phyloP scores from a whole-genome alignment of 140 eudicot genomes.

The Cichorium intybus region DNA sequence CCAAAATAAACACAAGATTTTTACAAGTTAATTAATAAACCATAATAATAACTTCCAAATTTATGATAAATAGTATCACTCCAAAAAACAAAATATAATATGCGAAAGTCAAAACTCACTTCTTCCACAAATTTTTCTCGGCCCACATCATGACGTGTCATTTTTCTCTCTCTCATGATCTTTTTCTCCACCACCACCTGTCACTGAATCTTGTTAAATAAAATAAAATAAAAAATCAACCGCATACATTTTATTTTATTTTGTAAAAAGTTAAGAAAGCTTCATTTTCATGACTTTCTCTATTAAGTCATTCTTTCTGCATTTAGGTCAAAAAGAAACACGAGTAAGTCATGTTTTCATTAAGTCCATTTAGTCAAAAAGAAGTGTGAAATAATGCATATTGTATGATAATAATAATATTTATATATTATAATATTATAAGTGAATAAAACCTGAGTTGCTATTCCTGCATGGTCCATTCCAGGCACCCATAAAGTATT shows the following conservation, averaged over 20 bases:
- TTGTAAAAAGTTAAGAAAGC: too few relatives aligned
- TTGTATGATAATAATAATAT: background rate
- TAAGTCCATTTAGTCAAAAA: background rate
- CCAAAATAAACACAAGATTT: background rate
- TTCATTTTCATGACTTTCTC: too few relatives aligned
- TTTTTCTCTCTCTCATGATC: constrained; percentile 73
- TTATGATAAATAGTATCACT: background rate
- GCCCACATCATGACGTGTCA: constrained; percentile 87
- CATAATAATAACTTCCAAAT: background rate
- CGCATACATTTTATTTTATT: too few relatives aligned
- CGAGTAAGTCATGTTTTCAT: background rate
- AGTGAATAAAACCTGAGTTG: constrained; percentile 71
- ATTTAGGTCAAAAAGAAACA: too few relatives aligned
- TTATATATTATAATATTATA: background rate
- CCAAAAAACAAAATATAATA: background rate
- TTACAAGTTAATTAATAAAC: background rate
- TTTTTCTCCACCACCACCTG: constrained; percentile 99
- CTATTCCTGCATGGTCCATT: constrained; percentile 99
- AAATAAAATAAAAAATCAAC: too few relatives aligned
- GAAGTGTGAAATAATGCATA: background rate
- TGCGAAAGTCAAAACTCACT: constrained; percentile 49
- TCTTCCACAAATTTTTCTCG: constrained; percentile 78
- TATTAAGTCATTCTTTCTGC: background rate
- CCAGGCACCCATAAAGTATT: constrained; percentile 98
- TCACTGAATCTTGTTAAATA: constrained; percentile 1